These are phyloP conservation scores for Aureoboletus auriporus DNA, from an alignment of 768 basidiomycete genomes.

Conservation along the genomic window DNA sequence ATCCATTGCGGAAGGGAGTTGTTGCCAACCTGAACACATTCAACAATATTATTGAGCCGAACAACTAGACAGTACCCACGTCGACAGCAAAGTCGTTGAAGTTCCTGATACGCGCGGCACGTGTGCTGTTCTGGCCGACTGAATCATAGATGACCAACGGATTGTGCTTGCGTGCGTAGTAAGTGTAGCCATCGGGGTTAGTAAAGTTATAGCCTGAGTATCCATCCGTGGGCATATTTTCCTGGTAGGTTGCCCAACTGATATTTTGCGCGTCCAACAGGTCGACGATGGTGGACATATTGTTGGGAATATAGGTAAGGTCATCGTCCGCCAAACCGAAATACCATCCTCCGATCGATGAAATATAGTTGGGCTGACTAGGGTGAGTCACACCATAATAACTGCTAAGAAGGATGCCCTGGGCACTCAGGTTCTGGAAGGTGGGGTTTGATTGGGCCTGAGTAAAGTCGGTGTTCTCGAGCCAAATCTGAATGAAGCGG, in stretches of 20 bases:
- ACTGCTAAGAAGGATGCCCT: constrained; percentile 46
- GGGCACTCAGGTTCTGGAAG: constrained; percentile 37
- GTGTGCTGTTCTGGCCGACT: constrained; percentile 38
- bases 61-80: constrained; percentile 21
- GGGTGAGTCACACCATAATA: constrained; percentile 54
- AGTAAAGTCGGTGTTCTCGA: constrained; percentile 59
- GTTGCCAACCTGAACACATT: constrained; percentile 25
- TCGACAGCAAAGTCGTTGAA: constrained; percentile 63
- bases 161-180: constrained; percentile 57
- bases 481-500: constrained; percentile 53
- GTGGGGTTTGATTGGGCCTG: constrained; percentile 23
- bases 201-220: constrained; percentile 38
- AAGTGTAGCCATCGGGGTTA: constrained; percentile 37
- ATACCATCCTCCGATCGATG: constrained; percentile 50
- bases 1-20: constrained; percentile 54
- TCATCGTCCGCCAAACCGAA: constrained; percentile 46
- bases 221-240: constrained; percentile 51
- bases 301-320: constrained; percentile 31
- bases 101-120: constrained; percentile 46
- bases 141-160: constrained; percentile 51
- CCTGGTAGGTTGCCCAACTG: constrained; percentile 61
- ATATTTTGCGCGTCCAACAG: constrained; percentile 54
- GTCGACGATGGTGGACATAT: constrained; percentile 57
- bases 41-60: neutral
- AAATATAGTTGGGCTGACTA: constrained; percentile 57